A percentile compares a stretch with the other conserved stretches of the same genome.
Conservation (phyloP, 2,329 filamentous ascomycete species). For the Nothopassalora personata region DNA sequence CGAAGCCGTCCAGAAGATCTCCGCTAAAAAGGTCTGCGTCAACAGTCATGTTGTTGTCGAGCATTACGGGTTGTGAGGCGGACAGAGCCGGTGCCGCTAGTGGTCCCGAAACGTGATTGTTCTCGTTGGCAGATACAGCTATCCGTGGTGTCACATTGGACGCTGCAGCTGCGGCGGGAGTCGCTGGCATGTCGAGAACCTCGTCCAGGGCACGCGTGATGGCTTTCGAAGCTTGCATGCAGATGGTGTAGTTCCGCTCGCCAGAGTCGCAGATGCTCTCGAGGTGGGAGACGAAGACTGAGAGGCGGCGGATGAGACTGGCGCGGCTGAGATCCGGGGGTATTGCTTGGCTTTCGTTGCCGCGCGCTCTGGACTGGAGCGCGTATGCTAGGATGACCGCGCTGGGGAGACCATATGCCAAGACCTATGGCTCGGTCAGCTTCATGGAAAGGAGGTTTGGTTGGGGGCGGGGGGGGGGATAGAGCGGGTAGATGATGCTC, state of each 20-base stretch:
- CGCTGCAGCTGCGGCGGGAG: not conserved
- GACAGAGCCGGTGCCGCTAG: not conserved
- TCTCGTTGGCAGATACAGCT: not conserved
- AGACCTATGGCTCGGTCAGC: slow-evolving; percentile 7
- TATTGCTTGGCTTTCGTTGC: not conserved
- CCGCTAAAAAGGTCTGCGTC: slow-evolving; percentile 4
- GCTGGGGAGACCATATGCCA: slow-evolving; percentile 18
- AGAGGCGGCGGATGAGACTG: slow-evolving; percentile 17
- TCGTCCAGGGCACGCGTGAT: slow-evolving; percentile 19
- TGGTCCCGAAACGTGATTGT: not conserved
- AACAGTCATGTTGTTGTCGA: not conserved
- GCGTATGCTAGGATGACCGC: slow-evolving; percentile 14
- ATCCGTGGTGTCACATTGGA: not conserved
- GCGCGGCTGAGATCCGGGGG: slow-evolving; percentile 11
- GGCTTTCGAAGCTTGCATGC: slow-evolving; percentile 15
- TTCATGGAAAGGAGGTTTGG: not conserved
- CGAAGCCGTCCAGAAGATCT: slow-evolving; percentile 10
- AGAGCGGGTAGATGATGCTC: not conserved
- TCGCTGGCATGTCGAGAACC: slow-evolving; percentile 11
- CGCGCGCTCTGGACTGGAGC: slow-evolving; percentile 3
- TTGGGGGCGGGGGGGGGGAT: too few species aligned
- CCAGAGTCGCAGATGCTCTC: slow-evolving; percentile 16
- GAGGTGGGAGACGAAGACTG: slow-evolving; percentile 19
- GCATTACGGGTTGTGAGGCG: not conserved
- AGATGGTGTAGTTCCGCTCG: slow-evolving; percentile 20